Evolutionary conservation across 1,139 yeast species (phyloP).

Genomic region (Yamadazyma mexicana): DNA sequence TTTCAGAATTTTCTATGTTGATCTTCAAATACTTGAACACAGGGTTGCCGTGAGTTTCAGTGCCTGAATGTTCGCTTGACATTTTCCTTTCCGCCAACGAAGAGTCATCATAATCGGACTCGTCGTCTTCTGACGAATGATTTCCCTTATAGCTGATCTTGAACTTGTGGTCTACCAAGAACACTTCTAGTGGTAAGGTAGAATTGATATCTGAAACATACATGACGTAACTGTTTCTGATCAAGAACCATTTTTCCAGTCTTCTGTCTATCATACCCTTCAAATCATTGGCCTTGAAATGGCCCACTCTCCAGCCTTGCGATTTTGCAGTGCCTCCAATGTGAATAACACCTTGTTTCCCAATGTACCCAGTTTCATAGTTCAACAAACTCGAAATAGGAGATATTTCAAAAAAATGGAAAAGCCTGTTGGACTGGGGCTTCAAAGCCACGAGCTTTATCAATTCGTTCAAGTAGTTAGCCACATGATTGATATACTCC

Average conservation of each 20-base stretch:
- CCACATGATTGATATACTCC: conserved; percentile 46
- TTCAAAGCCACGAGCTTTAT: conserved; percentile 61
- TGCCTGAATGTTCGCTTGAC: conserved; percentile 20
- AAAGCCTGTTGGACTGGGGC: conserved; percentile 79
- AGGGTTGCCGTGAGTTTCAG: conserved; percentile 17
- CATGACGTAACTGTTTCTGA: conserved; percentile 80
- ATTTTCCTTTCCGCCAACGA: conserved; percentile 28
- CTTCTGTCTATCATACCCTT: conserved; percentile 87
- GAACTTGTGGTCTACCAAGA: conserved; percentile 74
- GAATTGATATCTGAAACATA: conserved; percentile 85
- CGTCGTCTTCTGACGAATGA: conserved; percentile 24
- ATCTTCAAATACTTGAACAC: conserved; percentile 52
- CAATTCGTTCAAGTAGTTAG: conserved; percentile 63
- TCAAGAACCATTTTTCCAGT: conserved; percentile 87
- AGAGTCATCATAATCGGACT: conserved; percentile 47
- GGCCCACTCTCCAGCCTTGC: conserved; percentile 96
- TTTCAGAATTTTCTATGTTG: conserved; percentile 75
- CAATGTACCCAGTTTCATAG: conserved; percentile 77
- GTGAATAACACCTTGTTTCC: conserved; percentile 86
- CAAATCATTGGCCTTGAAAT: conserved; percentile 75
- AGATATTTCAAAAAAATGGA: conserved; percentile 86
- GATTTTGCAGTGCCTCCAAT: conserved; percentile 80
- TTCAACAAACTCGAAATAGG: conserved; percentile 83
- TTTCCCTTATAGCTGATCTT: conserved; percentile 52
- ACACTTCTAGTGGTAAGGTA: conserved; percentile 88